phyloP scores from a whole-genome alignment of 2,329 filamentous ascomycete genomes.

The Paraconiothyrium sp. region DNA sequence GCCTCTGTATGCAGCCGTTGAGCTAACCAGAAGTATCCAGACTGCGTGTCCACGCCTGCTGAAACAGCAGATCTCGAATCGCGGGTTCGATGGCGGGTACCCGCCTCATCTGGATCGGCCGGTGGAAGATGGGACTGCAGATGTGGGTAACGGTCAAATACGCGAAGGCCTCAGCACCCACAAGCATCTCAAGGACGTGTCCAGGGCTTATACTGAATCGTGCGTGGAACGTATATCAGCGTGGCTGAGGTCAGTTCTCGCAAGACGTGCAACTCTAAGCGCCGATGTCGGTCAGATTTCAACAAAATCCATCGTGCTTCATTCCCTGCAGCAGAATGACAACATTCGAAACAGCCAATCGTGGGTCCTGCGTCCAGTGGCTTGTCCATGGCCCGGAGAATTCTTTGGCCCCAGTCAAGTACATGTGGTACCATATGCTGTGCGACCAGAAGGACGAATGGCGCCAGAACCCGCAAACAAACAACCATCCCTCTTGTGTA shows the following conservation, averaged over 20 bases:
- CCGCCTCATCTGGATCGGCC: slow-evolving; percentile 29
- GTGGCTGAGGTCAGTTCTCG: not conserved
- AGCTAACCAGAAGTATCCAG: slow-evolving; percentile 17
- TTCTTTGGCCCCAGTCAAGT: slow-evolving; percentile 30
- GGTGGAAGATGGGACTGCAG: slow-evolving; percentile 9
- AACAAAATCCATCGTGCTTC: slow-evolving; percentile 11
- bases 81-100: slow-evolving; percentile 21
- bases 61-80: slow-evolving; percentile 19
- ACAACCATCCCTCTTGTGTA: slow-evolving; percentile 19
- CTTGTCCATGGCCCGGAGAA: slow-evolving; percentile 29
- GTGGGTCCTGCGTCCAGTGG: slow-evolving; percentile 24
- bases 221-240: not conserved
- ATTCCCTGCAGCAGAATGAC: slow-evolving; percentile 23
- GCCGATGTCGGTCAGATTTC: slow-evolving; percentile 25
- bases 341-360: slow-evolving; percentile 27
- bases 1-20: slow-evolving; percentile 24
- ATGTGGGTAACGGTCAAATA: slow-evolving; percentile 3
- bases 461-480: slow-evolving; percentile 21
- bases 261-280: slow-evolving; percentile 14
- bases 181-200: not conserved
- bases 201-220: not conserved
- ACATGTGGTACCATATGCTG: slow-evolving; percentile 21
- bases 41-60: slow-evolving; percentile 21
- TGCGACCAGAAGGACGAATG: slow-evolving; percentile 30
- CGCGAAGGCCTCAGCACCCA: not conserved